Percentiles rank a stretch among this genome's conserved stretches.
phyloP scores from a whole-genome alignment of 2,329 filamentous ascomycete species.

The Pseudogymnoascus sp. region DNA sequence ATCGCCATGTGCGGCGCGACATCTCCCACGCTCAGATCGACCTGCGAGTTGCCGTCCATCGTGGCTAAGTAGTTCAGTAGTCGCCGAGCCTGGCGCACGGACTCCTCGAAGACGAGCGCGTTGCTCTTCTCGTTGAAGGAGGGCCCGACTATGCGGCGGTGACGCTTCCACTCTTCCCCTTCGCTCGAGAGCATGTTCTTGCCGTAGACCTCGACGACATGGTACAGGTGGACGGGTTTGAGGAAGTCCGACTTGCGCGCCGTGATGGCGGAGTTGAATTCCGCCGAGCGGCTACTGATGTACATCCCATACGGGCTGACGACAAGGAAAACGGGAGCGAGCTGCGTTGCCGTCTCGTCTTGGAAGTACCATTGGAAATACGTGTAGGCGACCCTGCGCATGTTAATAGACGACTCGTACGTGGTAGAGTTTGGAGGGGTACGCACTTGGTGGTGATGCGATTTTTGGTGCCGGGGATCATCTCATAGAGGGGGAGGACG shows the following conservation, averaged over 20 bases:
- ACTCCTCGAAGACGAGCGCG: slow-evolving; percentile 35
- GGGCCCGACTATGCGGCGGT: slow-evolving; percentile 27
- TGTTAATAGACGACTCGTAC: background rate
- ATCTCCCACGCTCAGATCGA: slow-evolving; percentile 31
- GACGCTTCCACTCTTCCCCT: slow-evolving; percentile 27
- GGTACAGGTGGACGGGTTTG: slow-evolving; percentile 26
- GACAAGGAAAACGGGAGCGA: background rate
- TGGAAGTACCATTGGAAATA: slow-evolving; percentile 1
- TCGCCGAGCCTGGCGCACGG: slow-evolving; percentile 38
- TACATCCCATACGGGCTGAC: slow-evolving; percentile 6
- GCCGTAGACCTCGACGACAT: slow-evolving; percentile 27
- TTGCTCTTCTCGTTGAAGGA: slow-evolving; percentile 41
- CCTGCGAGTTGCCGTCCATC: slow-evolving; percentile 12
- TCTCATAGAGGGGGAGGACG: background rate
- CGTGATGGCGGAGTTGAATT: background rate
- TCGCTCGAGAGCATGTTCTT: slow-evolving; percentile 27
- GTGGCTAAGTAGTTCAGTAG: slow-evolving; percentile 35
- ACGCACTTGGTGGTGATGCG: slow-evolving; percentile 4
- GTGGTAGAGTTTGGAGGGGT: background rate
- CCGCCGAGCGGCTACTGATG: background rate
- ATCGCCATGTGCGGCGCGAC: slow-evolving; percentile 41
- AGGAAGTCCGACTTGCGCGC: slow-evolving; percentile 20
- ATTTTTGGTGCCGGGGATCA: background rate
- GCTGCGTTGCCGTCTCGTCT: background rate
- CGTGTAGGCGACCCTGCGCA: background rate